These are phyloP conservation scores for Nakaseomyces sp. DNA, from an alignment of 1,139 yeast genomes.

Conservation along the genomic window DNA sequence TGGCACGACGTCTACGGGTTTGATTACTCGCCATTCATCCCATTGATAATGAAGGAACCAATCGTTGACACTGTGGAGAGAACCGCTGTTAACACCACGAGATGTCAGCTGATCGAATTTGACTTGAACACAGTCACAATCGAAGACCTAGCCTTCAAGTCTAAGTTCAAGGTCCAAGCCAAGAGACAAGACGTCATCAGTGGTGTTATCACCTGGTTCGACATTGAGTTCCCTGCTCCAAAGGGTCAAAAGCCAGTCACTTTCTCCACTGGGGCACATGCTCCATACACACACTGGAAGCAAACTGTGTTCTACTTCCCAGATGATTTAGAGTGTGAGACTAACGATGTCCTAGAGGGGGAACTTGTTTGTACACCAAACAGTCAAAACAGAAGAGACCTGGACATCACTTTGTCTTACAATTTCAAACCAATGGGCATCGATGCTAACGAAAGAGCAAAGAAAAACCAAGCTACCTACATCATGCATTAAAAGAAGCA, in stretches of 20 bases:
- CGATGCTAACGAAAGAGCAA: conserved; percentile 44
- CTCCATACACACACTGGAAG: conserved; percentile 88
- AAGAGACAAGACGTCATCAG: conserved; percentile 75
- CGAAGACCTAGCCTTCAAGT: conserved; percentile 70
- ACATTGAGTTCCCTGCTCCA: conserved; percentile 68
- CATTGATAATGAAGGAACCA: conserved; percentile 84
- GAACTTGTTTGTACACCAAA: conserved; percentile 71
- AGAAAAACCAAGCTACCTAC: conserved; percentile 28
- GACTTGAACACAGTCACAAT: conserved; percentile 84
- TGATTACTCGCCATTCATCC: conserved; percentile 68
- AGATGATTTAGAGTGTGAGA: conserved; percentile 68
- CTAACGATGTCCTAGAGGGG: conserved; percentile 71
- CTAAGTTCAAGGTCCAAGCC: conserved; percentile 60
- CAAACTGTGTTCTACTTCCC: conserved; percentile 90
- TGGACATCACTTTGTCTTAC: conserved; percentile 55
- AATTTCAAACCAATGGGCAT: conserved; percentile 47
- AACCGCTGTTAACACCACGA: conserved; percentile 63
- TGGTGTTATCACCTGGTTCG: conserved; percentile 92
- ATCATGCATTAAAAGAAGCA: conserved; percentile 27
- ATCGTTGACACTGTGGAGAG: conserved; percentile 88
- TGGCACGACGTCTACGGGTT: conserved; percentile 98
- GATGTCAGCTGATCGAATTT: conserved; percentile 63
- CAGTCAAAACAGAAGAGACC: conserved; percentile 68
- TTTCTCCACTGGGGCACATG: conserved; percentile 77
- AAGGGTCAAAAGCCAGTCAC: conserved; percentile 46